Base-by-base conservation (phyloP, 1,284 basidiomycete species). In the Takashimella tepidaria region DNA sequence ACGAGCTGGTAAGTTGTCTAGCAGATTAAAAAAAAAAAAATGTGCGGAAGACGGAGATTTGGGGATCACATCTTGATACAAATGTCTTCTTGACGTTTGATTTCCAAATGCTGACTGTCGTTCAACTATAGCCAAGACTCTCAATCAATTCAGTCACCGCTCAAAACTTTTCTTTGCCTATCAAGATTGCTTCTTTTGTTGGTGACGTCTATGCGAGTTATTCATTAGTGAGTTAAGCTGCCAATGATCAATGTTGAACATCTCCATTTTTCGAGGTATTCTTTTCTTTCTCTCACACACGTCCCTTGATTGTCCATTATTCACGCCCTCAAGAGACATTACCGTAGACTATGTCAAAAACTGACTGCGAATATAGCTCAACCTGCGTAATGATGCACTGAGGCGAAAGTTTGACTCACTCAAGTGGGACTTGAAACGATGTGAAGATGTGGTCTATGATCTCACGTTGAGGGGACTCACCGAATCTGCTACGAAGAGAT, bases 361-460 rank as follows among this genome's bases (percentile, higher is more conserved):
- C n/a, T n/a, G n/a, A n/a, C n/a, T n/a, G n/a, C n/a, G n/a, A n/a
- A n/a, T 41, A 16, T 50, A 75, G 75, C 63, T 77, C 45, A 77
- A 77, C 56, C 64, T 77, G 12, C 67, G 75, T 26, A 77, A 77
- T 56, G 74, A 76, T 43, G 66, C 66, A 11, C 62, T 77, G 25
- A 56, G 75, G 51, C 64, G 75, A 31, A 66, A 70, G 49, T 77
- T 77, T 50, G 75, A 77, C 62, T 72, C 71, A 47, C 61, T 77
- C 54, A 77, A 77, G 57, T 77, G 76, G 59, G 75, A 76, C 51
- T 56, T 77, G 41, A 76, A 76, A 64, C 60, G 70, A 42, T 76
- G 75, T 54, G 75, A 77, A 62, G 73, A 76, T 54, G 75, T 77
- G 6, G 73, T 77, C 48, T 77, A 76, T 53, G 75, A 76, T 51